Evolutionary conservation across 2,329 filamentous ascomycete genomes (phyloP).

Genomic region (Colletotrichum abscissum): DNA sequence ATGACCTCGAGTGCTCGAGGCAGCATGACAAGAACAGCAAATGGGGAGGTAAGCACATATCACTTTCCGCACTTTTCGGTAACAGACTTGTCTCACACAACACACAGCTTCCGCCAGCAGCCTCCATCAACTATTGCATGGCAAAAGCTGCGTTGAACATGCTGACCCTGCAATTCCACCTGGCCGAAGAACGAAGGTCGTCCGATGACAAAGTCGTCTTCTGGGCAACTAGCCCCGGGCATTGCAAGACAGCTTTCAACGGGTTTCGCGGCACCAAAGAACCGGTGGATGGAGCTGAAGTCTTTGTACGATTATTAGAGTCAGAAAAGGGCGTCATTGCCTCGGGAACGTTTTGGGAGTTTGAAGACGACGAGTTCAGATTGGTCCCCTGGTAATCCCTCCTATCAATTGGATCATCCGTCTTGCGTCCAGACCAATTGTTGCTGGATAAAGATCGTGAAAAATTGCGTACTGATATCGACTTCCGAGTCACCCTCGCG

Average conservation of each 20-base stretch:
- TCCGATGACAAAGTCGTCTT: background rate
- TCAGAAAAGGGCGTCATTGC: background rate
- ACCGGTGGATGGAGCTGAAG: background rate
- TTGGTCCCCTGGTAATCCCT: background rate
- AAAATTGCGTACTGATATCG: background rate
- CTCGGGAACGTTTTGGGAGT: background rate
- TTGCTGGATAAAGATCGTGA: background rate
- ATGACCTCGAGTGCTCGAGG: background rate
- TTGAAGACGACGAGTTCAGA: background rate
- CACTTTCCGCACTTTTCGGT: background rate
- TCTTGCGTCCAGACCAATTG: background rate
- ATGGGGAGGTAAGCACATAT: background rate
- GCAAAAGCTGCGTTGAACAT: background rate
- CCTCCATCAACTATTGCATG: background rate
- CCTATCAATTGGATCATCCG: background rate
- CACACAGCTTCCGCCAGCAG: background rate
- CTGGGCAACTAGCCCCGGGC: background rate
- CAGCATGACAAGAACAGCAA: background rate
- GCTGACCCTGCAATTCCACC: background rate
- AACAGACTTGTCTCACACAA: background rate
- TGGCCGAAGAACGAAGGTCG: background rate
- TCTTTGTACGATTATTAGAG: background rate
- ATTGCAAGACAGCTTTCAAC: slow-evolving; percentile 8
- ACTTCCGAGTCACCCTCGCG: background rate
- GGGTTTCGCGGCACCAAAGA: background rate